A percentile compares a stretch with the other conserved stretches of the same genome.
Conservation (phyloP, 768 basidiomycete genomes). For the Podaxis sp. region DNA sequence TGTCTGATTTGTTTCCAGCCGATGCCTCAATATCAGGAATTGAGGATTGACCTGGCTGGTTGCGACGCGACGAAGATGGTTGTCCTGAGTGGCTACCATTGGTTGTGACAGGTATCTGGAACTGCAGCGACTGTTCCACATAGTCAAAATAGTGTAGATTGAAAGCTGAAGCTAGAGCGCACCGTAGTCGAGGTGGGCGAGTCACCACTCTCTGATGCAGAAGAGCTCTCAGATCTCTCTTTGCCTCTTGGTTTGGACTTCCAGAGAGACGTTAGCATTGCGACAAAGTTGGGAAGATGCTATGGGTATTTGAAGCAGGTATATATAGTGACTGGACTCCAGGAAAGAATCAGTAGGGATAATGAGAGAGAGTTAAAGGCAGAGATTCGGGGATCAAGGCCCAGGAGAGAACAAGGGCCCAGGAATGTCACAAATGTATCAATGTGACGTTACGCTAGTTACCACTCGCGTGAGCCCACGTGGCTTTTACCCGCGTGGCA, state of each 20-base stretch:
- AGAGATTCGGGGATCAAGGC: conserved; percentile 12
- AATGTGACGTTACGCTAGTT: conserved; percentile 15
- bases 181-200: conserved; percentile 12
- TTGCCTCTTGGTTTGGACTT: conserved; percentile 1
- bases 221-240: conserved; percentile 6
- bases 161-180: not conserved
- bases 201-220: conserved; percentile 14
- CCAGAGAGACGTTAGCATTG: conserved; percentile 8
- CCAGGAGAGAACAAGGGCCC: conserved; percentile 11
- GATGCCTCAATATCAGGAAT: conserved; percentile 1
- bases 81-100: conserved; percentile 4
- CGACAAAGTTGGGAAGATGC: not conserved
- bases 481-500: conserved; percentile 14
- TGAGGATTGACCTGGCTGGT: not conserved
- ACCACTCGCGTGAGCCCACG: conserved; percentile 12
- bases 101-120: not conserved
- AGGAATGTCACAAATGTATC: conserved; percentile 11
- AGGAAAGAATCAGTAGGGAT: not conserved
- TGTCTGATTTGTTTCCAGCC: not conserved
- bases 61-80: conserved; percentile 8
- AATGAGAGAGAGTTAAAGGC: conserved; percentile 5
- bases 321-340: not conserved
- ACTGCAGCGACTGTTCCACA: not conserved
- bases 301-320: not conserved
- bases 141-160: not conserved